Evolutionary conservation across 2,329 filamentous ascomycete genomes (phyloP).

Genomic region (Stagonosporopsis tanaceti): DNA sequence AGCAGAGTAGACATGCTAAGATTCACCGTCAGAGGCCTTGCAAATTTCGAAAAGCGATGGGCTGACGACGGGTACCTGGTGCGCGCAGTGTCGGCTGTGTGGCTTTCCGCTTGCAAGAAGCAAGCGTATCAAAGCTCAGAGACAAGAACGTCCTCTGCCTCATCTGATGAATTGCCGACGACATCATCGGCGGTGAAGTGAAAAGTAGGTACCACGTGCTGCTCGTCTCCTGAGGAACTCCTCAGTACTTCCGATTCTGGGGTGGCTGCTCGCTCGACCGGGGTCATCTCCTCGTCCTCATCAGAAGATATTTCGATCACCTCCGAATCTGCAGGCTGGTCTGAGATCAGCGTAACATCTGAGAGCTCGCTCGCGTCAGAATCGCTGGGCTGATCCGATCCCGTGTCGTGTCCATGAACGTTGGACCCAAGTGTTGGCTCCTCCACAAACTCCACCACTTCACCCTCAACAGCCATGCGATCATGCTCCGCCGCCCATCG

Average conservation of each 20-base stretch:
- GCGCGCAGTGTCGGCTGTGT: slow-evolving; percentile 11
- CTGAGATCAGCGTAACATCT: not conserved
- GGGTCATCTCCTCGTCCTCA: too few relatives aligned
- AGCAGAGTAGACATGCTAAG: slow-evolving; percentile 5
- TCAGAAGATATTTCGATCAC: not conserved
- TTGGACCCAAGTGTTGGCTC: not conserved
- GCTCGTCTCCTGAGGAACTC: too few relatives aligned
- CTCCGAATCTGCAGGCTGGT: not conserved
- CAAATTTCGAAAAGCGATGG: slow-evolving; percentile 8
- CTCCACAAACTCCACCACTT: not conserved
- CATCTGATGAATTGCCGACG: too few relatives aligned
- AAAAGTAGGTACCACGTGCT: not conserved
- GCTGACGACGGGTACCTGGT: slow-evolving; percentile 14
- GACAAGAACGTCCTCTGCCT: too few relatives aligned
- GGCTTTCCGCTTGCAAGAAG: not conserved
- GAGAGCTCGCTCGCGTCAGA: not conserved
- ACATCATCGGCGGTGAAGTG: not conserved
- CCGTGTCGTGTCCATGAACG: not conserved
- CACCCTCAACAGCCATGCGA: not conserved
- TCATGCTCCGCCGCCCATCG: not conserved
- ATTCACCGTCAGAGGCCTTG: slow-evolving; percentile 23
- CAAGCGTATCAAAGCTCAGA: not conserved
- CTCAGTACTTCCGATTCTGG: too few relatives aligned
- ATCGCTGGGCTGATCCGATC: too few relatives aligned
- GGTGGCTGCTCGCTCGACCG: too few relatives aligned